Conservation (phyloP, 495 filamentous ascomycete genomes). For the Darksidea phi region DNA sequence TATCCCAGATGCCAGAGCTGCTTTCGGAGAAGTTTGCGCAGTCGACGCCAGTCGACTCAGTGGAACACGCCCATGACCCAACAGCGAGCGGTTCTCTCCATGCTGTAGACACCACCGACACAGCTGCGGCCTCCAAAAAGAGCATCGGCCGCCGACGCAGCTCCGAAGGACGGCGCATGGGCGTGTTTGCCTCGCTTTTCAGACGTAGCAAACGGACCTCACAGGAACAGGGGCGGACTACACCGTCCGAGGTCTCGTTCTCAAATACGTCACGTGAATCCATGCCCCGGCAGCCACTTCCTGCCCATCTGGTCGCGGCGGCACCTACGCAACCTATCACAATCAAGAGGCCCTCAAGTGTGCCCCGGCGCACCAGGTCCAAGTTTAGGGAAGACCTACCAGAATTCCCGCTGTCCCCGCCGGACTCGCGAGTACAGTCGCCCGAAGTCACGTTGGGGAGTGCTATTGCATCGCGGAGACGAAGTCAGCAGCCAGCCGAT, state of each 20-base stretch:
- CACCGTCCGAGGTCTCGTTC: slow-evolving; percentile 54
- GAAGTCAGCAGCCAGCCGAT: slow-evolving; percentile 18
- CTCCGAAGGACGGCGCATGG: slow-evolving; percentile 49
- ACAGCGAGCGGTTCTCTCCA: slow-evolving; percentile 22
- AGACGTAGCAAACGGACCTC: slow-evolving; percentile 63
- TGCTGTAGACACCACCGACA: slow-evolving; percentile 21
- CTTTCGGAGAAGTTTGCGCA: slow-evolving; percentile 25
- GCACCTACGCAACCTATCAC: slow-evolving; percentile 37
- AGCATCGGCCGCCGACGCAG: slow-evolving; percentile 21
- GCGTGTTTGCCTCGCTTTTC: slow-evolving; percentile 71
- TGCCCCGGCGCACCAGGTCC: slow-evolving; percentile 74
- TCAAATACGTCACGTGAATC: slow-evolving; percentile 88
- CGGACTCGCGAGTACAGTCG: slow-evolving; percentile 76
- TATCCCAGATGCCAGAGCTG: slow-evolving; percentile 57
- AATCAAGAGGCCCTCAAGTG: slow-evolving; percentile 45
- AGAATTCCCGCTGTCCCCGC: slow-evolving; percentile 76
- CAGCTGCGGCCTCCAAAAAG: slow-evolving; percentile 51
- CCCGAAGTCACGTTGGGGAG: slow-evolving; percentile 49
- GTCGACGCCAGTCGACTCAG: slow-evolving; percentile 23
- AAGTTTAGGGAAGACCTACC: slow-evolving; percentile 93
- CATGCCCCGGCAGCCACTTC: slow-evolving; percentile 54
- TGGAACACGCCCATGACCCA: slow-evolving; percentile 19
- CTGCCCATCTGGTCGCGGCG: slow-evolving; percentile 44
- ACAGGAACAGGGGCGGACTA: slow-evolving; percentile 54
- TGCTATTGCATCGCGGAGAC: slow-evolving; percentile 24